These are phyloP conservation scores for Rhodotorula sp. DNA, from an alignment of 1,284 basidiomycete genomes.

Conservation along the genomic window DNA sequence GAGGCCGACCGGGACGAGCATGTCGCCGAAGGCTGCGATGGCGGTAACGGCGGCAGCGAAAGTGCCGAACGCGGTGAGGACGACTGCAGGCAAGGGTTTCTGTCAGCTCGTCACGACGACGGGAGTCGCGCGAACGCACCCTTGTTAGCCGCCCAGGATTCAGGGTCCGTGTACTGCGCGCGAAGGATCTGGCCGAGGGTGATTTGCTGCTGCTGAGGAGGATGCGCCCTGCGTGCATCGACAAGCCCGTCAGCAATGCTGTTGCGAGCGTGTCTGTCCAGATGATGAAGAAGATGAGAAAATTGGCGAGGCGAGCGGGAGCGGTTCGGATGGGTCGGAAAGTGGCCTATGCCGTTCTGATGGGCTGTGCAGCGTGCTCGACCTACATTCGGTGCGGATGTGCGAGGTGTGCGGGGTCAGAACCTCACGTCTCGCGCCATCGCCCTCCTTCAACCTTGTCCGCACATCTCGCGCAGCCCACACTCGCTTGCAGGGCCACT, in stretches of 20 bases:
- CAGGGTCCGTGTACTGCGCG: constrained; percentile 28
- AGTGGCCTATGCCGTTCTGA: neutral
- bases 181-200: constrained; percentile 18
- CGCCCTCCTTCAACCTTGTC: neutral
- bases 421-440: neutral
- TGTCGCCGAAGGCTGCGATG: constrained; percentile 27
- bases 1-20: constrained; percentile 24
- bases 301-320: neutral
- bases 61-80: constrained; percentile 20
- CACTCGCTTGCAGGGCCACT: neutral
- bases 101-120: neutral
- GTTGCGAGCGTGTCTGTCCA: neutral
- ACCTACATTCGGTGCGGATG: no score
- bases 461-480: no score
- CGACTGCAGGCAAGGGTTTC: neutral
- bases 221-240: neutral
- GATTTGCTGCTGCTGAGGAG: constrained; percentile 10
- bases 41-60: constrained; percentile 27
- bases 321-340: neutral
- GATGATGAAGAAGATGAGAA: neutral
- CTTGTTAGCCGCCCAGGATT: constrained; percentile 31
- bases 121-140: neutral
- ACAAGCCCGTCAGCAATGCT: neutral
- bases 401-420: neutral
- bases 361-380: neutral